Base-by-base conservation (phyloP, 1,139 yeast genomes). In the Yamadazyma conglobata region DNA sequence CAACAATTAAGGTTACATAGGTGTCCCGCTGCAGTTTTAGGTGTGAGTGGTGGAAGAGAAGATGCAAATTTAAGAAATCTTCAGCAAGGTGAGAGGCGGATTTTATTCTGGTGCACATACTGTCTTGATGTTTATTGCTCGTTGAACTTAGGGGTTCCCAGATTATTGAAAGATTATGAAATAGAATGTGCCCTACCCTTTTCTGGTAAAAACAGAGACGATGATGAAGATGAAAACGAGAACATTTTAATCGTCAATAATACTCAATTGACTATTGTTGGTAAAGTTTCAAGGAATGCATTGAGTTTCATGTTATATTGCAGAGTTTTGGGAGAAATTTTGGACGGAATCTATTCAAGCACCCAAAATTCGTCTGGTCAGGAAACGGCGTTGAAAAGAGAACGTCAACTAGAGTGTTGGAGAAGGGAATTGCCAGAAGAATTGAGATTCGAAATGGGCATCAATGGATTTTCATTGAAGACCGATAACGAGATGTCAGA, bases 161-260 rank as follows among this genome's bases (percentile, higher is more conserved):
- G 95, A 40, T 57, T 86, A 30, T 56, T 87, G 24, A 81, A 82
- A 47, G 95, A 85, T 52, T 75, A 76, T 47, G 94, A 85, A 50
- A 77, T 86, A 31, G 94, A 86, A 53, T 86, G 95, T 63, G 89
- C 91, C 1, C 58, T 83, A 48, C 95, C 96, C 1, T 74, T 82
- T 28, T 69, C 81, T 16, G 77, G 81, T 32, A 79, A 77, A 39
- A 70, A 45, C 28, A 62, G 56, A 35, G 57, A 69, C 32, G 60
- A 64, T 31, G 70, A 67, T 19, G 65, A 57, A 15, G 44, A 48
- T 19, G 70, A 66, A 32, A 71, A 73, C 41, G 77, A 71, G 27
- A 76, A 72, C 41, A 67, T 76, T 33, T 70, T 79, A 42, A 66
- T 77, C 27, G 72, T 79, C 32, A 77, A 77, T 47, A 74, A 78